Conservation (phyloP, 306 rosid species). For the Elaeagnus macrophylla region DNA sequence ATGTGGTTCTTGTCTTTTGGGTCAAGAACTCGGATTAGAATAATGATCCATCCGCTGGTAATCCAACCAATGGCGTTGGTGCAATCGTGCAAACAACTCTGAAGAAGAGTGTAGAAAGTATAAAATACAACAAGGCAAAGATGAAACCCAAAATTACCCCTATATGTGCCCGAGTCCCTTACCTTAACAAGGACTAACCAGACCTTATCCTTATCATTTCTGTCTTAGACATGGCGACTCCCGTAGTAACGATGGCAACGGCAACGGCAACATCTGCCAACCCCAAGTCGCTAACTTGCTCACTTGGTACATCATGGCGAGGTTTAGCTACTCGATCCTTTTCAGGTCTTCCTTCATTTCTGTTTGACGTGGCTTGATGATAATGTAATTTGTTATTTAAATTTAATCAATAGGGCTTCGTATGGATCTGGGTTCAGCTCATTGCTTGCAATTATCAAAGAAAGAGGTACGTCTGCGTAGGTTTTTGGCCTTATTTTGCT, state of each 20-base stretch:
- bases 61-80: too few species aligned
- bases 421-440: constrained; percentile 17
- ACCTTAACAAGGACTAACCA: neutral
- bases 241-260: neutral
- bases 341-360: neutral
- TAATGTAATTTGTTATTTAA: neutral
- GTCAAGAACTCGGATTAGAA: too few species aligned
- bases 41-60: too few species aligned
- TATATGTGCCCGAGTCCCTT: neutral
- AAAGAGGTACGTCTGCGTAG: constrained; percentile 28
- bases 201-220: neutral
- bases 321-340: neutral
- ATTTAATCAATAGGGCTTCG: constrained; percentile 21
- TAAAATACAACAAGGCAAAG: too few species aligned
- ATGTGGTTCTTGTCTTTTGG: too few species aligned
- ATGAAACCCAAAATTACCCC: neutral
- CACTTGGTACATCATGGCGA: constrained; percentile 13
- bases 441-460: constrained; percentile 19
- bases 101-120: too few species aligned
- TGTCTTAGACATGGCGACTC: constrained; percentile 6
- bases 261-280: constrained; percentile 3
- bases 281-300: constrained; percentile 6
- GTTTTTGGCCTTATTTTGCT: neutral
- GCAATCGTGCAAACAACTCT: too few species aligned
- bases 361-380: neutral